Base-by-base conservation (phyloP, 768 basidiomycete genomes). In the Tylopilus sp. region DNA sequence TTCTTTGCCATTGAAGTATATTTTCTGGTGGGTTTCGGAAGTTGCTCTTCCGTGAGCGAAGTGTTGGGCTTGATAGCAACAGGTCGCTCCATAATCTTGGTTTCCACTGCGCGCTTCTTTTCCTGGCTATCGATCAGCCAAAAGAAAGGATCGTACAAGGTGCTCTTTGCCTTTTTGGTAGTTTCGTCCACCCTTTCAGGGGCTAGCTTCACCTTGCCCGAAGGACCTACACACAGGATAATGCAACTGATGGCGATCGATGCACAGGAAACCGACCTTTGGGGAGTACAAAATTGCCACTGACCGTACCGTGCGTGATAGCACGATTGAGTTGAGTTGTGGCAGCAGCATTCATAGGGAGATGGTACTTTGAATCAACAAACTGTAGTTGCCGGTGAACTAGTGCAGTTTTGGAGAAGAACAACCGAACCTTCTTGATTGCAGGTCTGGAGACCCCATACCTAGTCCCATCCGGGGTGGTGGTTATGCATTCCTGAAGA, bases 401-500 rank as follows among this genome's bases (percentile, higher is more conserved):
- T 8, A 24, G 5, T 13, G 19, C 2, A 11, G 7, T 33, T 9
- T 6, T 24, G 25, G 30, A 25, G 48, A 10, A 33, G 30, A 33
- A 48, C 3, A 29, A 11, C 8, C 22, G 14, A 8, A 89, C 86
- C 80, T 89, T 90, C 83, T 94, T 95, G 71, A 94, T 86, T 8
- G 78, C 78, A 21, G 75, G 72, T 44, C 92, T 80, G 14, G 90
- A 92, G 34, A 91, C 91, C 54, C 90, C 91, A 50, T 73, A 60
- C 43, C 87, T 83, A 25, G 77, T 74, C 33, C 88, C 86, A 37
- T 85, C 84, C 59, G 80, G 81, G 66, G 85, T 74, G 30, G 71
- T 76, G 50, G 72, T 64, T 67, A 94, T 87, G 63, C 86, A 88
- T 71, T 90, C 89, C 89, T 92, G 56, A n/a, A n/a, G n/a, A 49